Evolutionary conservation across 805 yeast genomes (phyloP).

Genomic region (Starmerella bacillaris): DNA sequence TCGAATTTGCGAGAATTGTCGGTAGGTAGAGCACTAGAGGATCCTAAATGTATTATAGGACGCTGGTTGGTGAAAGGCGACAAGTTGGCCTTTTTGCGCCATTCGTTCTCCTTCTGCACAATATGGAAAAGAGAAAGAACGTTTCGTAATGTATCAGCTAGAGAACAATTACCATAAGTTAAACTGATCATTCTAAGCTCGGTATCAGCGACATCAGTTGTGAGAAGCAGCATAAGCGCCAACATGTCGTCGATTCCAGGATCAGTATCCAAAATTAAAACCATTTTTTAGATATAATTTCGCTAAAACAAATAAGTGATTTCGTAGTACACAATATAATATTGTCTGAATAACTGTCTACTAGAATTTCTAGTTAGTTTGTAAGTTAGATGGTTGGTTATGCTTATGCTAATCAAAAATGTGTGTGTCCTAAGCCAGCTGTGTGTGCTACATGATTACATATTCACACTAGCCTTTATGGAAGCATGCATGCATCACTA

Average conservation of each 20-base stretch:
- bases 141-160: slow-evolving; percentile 22
- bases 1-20: slow-evolving; percentile 1
- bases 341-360: no score
- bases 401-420: no score
- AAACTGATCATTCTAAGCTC: slow-evolving; percentile 22
- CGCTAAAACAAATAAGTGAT: no score
- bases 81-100: slow-evolving; percentile 15
- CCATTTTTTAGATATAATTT: no score
- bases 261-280: slow-evolving; percentile 26
- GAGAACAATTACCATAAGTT: slow-evolving; percentile 27
- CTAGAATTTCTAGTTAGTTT: no score
- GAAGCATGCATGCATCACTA: no score
- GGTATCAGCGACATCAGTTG: slow-evolving; percentile 15
- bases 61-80: slow-evolving; percentile 18
- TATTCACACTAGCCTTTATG: no score
- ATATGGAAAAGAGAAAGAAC: slow-evolving; percentile 23
- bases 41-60: slow-evolving; percentile 24
- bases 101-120: slow-evolving; percentile 20
- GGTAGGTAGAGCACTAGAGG: slow-evolving; percentile 10
- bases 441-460: no score
- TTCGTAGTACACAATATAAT: no score
- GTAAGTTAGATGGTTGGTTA: no score
- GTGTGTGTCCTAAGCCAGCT: no score
- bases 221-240: slow-evolving; percentile 25
- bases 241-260: slow-evolving; percentile 29